phyloP scores from a whole-genome alignment of 306 rosid genomes.

The Vigna hirtella region DNA sequence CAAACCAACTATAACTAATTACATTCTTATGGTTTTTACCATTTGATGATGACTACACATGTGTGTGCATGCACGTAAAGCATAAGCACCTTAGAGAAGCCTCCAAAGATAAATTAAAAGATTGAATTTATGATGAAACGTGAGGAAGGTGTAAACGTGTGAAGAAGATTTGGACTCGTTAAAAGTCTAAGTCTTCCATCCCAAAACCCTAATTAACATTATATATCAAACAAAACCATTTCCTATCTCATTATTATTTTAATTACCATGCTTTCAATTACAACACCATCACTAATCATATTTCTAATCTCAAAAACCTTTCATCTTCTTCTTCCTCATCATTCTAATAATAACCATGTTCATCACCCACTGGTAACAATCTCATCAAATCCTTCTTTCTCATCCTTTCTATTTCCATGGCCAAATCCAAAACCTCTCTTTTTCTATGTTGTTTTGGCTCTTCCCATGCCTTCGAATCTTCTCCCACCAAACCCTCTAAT shows the following conservation, averaged over 20 bases:
- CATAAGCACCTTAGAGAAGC: too few relatives aligned
- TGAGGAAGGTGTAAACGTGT: constrained; percentile 51
- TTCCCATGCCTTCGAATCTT: not conserved
- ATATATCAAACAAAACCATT: constrained; percentile 32
- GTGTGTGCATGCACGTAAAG: too few relatives aligned
- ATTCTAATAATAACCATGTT: not conserved
- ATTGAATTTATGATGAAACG: constrained; percentile 38
- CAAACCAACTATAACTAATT: too few relatives aligned
- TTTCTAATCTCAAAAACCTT: constrained; percentile 5
- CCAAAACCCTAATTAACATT: constrained; percentile 38
- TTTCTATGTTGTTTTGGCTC: constrained; percentile 63
- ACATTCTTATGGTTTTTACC: too few relatives aligned
- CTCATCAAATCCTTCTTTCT: not conserved
- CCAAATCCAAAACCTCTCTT: constrained; percentile 46
- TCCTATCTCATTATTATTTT: constrained; percentile 9
- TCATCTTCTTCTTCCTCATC: not conserved
- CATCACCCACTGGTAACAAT: not conserved
- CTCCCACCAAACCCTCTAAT: constrained; percentile 4
- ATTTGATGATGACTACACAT: too few relatives aligned
- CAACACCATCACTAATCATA: constrained; percentile 24
- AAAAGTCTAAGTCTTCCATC: constrained; percentile 55
- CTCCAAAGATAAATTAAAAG: too few relatives aligned
- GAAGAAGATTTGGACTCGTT: not conserved
- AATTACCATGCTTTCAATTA: constrained; percentile 34
- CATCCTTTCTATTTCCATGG: constrained; percentile 57